Percentiles rank a stretch among this genome's conserved stretches.
phyloP scores from a whole-genome alignment of 2,329 filamentous ascomycete species.

The Onygenales sp. region DNA sequence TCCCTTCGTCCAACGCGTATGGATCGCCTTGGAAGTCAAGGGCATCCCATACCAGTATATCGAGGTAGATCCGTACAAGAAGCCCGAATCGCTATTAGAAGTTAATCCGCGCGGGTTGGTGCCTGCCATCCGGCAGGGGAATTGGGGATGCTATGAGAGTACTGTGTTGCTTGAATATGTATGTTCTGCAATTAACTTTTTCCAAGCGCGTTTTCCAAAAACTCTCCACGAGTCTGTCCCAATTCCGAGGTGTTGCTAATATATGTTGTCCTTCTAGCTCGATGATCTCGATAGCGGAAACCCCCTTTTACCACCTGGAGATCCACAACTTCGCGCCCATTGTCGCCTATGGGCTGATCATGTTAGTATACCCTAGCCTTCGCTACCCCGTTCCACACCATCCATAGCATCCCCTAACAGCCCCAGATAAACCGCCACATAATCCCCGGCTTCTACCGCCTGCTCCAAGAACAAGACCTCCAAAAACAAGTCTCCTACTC shows the following conservation, averaged over 20 bases:
- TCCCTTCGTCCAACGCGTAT: constrained; percentile 78
- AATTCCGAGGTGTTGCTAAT: not conserved
- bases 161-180: constrained; percentile 79
- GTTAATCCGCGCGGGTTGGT: constrained; percentile 68
- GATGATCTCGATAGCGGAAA: constrained; percentile 60
- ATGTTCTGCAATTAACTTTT: constrained; percentile 19
- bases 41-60: constrained; percentile 74
- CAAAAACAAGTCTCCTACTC: constrained; percentile 50
- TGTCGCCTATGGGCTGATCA: constrained; percentile 75
- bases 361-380: constrained; percentile 47
- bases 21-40: constrained; percentile 79
- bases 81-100: constrained; percentile 60
- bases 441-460: constrained; percentile 64
- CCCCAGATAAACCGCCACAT: constrained; percentile 65
- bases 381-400: too few species aligned
- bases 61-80: constrained; percentile 72
- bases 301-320: constrained; percentile 53
- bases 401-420: constrained; percentile 9
- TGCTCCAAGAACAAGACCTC: constrained; percentile 57
- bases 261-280: constrained; percentile 39
- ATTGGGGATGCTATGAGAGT: constrained; percentile 77
- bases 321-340: constrained; percentile 60
- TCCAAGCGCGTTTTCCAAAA: not conserved
- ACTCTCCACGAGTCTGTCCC: not conserved
- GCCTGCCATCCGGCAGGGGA: constrained; percentile 65